Conservation (phyloP, 1,139 yeast species). For the Saccharomyces uvarum region DNA sequence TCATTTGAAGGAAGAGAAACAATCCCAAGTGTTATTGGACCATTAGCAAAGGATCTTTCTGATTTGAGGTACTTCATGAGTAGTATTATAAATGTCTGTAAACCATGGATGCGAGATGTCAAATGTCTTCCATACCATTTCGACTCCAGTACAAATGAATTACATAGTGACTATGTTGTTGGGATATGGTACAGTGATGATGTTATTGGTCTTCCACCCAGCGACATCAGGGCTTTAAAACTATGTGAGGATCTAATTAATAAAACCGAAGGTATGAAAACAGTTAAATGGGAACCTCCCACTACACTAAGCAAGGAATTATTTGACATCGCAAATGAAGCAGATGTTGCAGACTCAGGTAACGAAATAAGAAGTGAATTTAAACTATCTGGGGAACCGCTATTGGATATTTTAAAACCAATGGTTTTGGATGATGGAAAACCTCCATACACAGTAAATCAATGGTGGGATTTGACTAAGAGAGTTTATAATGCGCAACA, state of each 20-base stretch:
- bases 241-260: slow-evolving; percentile 11
- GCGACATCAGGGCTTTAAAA: slow-evolving; percentile 15
- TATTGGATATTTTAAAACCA: slow-evolving; percentile 9
- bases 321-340: slow-evolving; percentile 11
- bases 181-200: slow-evolving; percentile 17
- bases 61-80: slow-evolving; percentile 61
- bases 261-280: slow-evolving; percentile 9
- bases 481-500: slow-evolving; percentile 11
- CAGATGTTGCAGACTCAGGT: slow-evolving; percentile 17
- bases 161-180: slow-evolving; percentile 8
- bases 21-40: slow-evolving; percentile 50
- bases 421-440: slow-evolving; percentile 6
- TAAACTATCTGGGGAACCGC: slow-evolving; percentile 12
- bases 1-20: slow-evolving; percentile 53
- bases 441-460: slow-evolving; percentile 10
- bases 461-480: slow-evolving; percentile 14
- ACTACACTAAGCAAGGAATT: slow-evolving; percentile 8
- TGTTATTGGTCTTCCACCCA: slow-evolving; percentile 16
- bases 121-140: slow-evolving; percentile 27
- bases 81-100: slow-evolving; percentile 38
- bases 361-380: slow-evolving; percentile 11
- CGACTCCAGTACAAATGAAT: slow-evolving; percentile 5
- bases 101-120: slow-evolving; percentile 53
- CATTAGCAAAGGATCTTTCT: slow-evolving; percentile 49
- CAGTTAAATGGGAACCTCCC: slow-evolving; percentile 13